Evolutionary conservation across 345 rosid genomes (phyloP).

Genomic region (Salix exigua): DNA sequence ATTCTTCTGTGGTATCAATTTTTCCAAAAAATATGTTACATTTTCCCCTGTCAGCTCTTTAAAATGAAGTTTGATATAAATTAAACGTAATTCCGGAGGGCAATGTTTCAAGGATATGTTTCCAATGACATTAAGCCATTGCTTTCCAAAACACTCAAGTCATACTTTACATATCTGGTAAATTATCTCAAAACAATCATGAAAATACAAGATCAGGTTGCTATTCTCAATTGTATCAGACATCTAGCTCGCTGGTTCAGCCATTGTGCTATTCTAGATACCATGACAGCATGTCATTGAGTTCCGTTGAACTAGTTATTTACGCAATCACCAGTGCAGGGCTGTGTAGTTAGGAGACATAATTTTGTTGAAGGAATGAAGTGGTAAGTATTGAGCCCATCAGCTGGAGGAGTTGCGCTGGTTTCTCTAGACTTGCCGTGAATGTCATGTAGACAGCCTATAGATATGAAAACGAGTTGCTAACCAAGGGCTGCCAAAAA

Average conservation of each 20-base stretch:
- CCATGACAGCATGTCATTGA: background rate
- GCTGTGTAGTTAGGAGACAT: background rate
- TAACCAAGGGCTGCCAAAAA: constrained; percentile 70
- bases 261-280: background rate
- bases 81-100: background rate
- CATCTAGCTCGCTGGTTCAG: background rate
- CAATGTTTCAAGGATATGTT: background rate
- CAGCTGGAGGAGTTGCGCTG: constrained; percentile 24
- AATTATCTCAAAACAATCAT: background rate
- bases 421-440: constrained; percentile 68
- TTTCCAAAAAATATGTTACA: background rate
- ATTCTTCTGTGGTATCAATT: background rate
- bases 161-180: background rate
- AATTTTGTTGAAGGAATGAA: background rate
- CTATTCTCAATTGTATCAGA: background rate
- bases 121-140: background rate
- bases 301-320: background rate
- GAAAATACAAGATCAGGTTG: background rate
- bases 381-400: background rate
- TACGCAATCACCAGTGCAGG: background rate
- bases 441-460: constrained; percentile 91
- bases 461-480: constrained; percentile 83
- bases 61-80: background rate
- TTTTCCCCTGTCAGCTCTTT: background rate
- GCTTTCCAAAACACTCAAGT: background rate